These are phyloP conservation scores for Tuber magnatum DNA, from an alignment of 495 filamentous ascomycete genomes.

Conservation along the genomic window DNA sequence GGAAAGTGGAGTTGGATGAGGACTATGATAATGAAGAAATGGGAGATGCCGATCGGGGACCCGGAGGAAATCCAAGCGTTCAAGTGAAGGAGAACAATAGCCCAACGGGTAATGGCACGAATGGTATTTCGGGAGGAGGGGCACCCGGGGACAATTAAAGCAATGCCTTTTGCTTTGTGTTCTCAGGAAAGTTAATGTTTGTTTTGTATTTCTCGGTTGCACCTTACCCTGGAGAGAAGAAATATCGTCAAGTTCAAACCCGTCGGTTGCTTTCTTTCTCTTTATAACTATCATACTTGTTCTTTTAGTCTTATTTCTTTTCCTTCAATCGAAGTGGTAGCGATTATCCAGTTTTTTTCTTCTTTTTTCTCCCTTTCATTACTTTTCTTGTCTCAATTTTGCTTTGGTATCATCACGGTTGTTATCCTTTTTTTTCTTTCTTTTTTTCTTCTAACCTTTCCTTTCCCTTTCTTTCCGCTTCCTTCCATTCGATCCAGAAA, in stretches of 20 bases:
- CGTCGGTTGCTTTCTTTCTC: not conserved
- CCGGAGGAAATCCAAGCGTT: conserved; percentile 43
- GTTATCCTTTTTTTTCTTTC: not conserved
- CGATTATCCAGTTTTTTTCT: not conserved
- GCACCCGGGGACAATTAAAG: conserved; percentile 35
- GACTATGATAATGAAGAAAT: conserved; percentile 83
- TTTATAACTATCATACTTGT: not conserved
- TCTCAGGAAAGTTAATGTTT: conserved; percentile 4
- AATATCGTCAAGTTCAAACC: not conserved
- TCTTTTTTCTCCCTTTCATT: not conserved
- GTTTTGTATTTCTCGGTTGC: not conserved
- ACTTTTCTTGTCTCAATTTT: conserved; percentile 1
- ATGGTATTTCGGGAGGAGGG: conserved; percentile 34
- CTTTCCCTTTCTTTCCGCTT: not conserved
- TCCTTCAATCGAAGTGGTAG: not conserved
- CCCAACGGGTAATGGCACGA: conserved; percentile 41
- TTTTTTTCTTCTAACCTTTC: not conserved
- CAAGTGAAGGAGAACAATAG: conserved; percentile 43
- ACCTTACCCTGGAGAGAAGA: not conserved
- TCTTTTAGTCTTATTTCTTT: not conserved
- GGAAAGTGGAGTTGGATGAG: conserved; percentile 96
- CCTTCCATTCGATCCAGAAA: not conserved
- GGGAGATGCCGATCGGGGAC: conserved; percentile 67
- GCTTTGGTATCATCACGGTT: not conserved
- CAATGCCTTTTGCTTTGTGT: not conserved